These are phyloP conservation scores for Inosperma sp. DNA, from an alignment of 768 basidiomycete genomes.

Conservation along the genomic window DNA sequence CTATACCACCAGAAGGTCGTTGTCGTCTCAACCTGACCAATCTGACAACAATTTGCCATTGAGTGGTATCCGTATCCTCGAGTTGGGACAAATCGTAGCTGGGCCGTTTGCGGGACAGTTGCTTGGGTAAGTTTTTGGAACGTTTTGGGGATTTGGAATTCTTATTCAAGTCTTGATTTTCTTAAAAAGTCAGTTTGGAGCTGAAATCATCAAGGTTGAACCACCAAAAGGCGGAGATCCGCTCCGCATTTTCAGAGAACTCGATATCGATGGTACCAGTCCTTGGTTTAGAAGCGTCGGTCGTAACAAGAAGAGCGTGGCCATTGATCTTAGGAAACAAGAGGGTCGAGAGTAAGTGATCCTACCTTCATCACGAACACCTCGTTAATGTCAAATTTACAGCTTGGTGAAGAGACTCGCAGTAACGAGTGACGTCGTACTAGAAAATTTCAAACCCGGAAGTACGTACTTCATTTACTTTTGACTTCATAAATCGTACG, in stretches of 20 bases:
- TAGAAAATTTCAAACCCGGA: conserved; percentile 74
- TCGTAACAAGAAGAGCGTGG: conserved; percentile 71
- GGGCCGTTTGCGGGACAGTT: conserved; percentile 72
- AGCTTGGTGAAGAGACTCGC: conserved; percentile 62
- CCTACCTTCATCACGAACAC: neutral
- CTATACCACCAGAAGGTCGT: neutral
- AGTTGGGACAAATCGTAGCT: conserved; percentile 67
- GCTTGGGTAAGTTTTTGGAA: conserved; percentile 45
- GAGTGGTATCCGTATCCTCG: conserved; percentile 58
- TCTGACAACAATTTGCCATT: conserved; percentile 43
- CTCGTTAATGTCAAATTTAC: neutral
- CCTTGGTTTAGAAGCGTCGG: conserved; percentile 73
- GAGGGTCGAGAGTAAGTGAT: conserved; percentile 43
- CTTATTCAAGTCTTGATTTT: neutral
- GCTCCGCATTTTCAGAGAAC: conserved; percentile 64
- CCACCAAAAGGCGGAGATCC: conserved; percentile 61
- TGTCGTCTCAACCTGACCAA: neutral
- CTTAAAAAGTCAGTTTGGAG: conserved; percentile 56
- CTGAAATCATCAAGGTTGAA: conserved; percentile 71
- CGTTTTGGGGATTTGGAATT: neutral
- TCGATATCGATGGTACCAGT: conserved; percentile 65
- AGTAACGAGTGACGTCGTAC: conserved; percentile 56
- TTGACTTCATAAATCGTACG: neutral
- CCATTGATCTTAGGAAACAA: conserved; percentile 56
- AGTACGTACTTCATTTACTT: conserved; percentile 40